Evolutionary conservation across 495 filamentous ascomycete species (phyloP).

Genomic region (Podospora appendiculata): DNA sequence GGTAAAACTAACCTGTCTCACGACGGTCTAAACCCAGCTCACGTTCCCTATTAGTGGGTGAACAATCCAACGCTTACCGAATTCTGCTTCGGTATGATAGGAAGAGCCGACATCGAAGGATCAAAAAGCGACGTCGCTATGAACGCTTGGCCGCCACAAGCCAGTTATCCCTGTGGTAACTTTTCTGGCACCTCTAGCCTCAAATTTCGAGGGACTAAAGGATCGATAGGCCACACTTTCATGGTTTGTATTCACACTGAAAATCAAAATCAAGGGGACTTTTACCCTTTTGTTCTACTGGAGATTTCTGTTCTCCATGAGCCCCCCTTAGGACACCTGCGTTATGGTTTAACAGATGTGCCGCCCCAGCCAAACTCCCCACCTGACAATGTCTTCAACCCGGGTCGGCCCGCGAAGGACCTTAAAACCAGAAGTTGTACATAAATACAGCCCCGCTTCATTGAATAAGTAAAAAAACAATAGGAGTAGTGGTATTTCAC

Average conservation of each 20-base stretch:
- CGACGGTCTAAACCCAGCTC: slow-evolving; percentile 50
- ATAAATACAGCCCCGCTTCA: slow-evolving; percentile 60
- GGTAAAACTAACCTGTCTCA: slow-evolving; percentile 45
- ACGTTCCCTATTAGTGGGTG: slow-evolving; percentile 47
- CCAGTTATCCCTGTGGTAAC: slow-evolving; percentile 31
- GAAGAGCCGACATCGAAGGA: slow-evolving; percentile 1
- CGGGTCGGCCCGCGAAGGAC: slow-evolving; percentile 57
- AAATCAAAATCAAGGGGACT: slow-evolving; percentile 73
- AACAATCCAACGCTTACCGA: slow-evolving; percentile 52
- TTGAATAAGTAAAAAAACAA: slow-evolving; percentile 75
- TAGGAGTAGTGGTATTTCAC: slow-evolving; percentile 70
- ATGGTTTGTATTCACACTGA: slow-evolving; percentile 73
- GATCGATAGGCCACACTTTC: slow-evolving; percentile 71
- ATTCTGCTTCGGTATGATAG: slow-evolving; percentile 42
- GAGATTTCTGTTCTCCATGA: slow-evolving; percentile 72
- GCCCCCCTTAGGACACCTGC: slow-evolving; percentile 60
- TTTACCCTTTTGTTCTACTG: slow-evolving; percentile 74
- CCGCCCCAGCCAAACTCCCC: slow-evolving; percentile 63
- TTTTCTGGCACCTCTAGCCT: neutral
- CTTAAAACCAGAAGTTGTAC: slow-evolving; percentile 64
- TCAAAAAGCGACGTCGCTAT: slow-evolving; percentile 35
- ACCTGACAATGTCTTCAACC: slow-evolving; percentile 69
- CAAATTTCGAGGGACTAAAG: slow-evolving; percentile 66
- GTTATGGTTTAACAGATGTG: slow-evolving; percentile 66
- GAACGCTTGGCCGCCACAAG: slow-evolving; percentile 45